A percentile compares a stretch with the other conserved stretches of the same genome.
phyloP scores from a whole-genome alignment of 306 rosid genomes.

The Prunus campanulata region DNA sequence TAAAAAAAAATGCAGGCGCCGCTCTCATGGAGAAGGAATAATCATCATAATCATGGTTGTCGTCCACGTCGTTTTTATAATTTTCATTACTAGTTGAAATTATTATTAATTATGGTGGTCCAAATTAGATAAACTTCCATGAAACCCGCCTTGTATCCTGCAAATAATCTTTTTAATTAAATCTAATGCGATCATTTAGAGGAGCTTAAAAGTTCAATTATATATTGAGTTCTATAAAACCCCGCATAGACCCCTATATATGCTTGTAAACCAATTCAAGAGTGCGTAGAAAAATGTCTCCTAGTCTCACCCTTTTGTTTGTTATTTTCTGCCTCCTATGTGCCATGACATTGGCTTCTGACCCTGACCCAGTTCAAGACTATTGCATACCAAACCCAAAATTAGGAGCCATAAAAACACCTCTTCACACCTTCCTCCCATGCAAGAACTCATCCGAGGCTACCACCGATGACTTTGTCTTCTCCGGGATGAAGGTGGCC shows the following conservation, averaged over 20 bases:
- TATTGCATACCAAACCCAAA: constrained; percentile 74
- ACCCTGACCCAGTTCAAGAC: constrained; percentile 94
- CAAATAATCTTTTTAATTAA: constrained; percentile 17
- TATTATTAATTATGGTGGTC: constrained; percentile 23
- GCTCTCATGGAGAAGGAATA: neutral
- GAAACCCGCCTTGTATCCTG: constrained; percentile 36
- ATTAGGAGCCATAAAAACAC: constrained; percentile 29
- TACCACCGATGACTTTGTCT: constrained; percentile 65
- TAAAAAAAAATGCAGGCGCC: neutral
- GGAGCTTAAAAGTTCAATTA: constrained; percentile 3
- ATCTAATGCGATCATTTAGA: constrained; percentile 29
- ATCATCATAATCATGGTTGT: constrained; percentile 29
- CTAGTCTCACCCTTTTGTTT: constrained; percentile 24
- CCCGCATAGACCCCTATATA: constrained; percentile 21
- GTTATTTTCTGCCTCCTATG: constrained; percentile 30
- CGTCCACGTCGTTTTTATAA: constrained; percentile 4
- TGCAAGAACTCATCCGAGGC: constrained; percentile 79
- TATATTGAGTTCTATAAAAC: constrained; percentile 43
- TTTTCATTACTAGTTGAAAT: neutral
- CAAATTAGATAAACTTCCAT: constrained; percentile 25
- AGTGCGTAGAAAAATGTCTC: constrained; percentile 37
- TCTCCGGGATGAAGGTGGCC: constrained; percentile 45
- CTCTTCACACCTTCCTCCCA: constrained; percentile 40
- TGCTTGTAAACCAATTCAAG: neutral
- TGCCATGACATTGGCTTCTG: constrained; percentile 51